phyloP scores from a whole-genome alignment of 1,284 basidiomycete species.

The Cryptococcus jaspeensis region DNA sequence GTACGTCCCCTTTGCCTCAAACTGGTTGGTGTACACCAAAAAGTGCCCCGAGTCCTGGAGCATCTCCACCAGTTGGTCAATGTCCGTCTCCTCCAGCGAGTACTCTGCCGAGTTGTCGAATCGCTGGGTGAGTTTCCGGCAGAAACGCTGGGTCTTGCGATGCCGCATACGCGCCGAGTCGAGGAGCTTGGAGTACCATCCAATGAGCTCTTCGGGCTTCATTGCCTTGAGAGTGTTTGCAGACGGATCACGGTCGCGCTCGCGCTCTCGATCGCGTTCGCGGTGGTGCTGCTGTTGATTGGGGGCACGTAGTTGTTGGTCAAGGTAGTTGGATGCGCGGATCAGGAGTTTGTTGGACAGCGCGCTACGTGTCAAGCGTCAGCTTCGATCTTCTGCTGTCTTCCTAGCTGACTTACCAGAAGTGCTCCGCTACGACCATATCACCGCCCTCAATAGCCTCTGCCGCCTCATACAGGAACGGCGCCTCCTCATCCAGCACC shows the following conservation, averaged over 20 bases:
- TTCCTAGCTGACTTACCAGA: slow-evolving; percentile 64
- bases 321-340: slow-evolving; percentile 88
- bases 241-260: background rate
- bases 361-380: slow-evolving; percentile 54
- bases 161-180: slow-evolving; percentile 91
- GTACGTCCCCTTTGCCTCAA: slow-evolving; percentile 91
- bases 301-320: slow-evolving; percentile 84
- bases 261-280: background rate
- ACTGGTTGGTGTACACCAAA: slow-evolving; percentile 85
- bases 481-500: slow-evolving; percentile 93
- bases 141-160: slow-evolving; percentile 90
- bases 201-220: slow-evolving; percentile 76
- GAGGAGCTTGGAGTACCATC: slow-evolving; percentile 90
- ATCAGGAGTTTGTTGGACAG: slow-evolving; percentile 87
- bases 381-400: background rate
- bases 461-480: slow-evolving; percentile 90
- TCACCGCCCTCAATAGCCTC: slow-evolving; percentile 86
- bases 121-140: slow-evolving; percentile 75
- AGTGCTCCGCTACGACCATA: slow-evolving; percentile 86
- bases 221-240: slow-evolving; percentile 53
- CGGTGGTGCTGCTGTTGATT: slow-evolving; percentile 26
- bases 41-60: slow-evolving; percentile 88
- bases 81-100: slow-evolving; percentile 71
- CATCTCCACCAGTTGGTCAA: slow-evolving; percentile 76
- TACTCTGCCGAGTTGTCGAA: slow-evolving; percentile 98